Evolutionary conservation across 208 protist genomes (phyloP).

Genomic region (Endotrypanum monterogeii): DNA sequence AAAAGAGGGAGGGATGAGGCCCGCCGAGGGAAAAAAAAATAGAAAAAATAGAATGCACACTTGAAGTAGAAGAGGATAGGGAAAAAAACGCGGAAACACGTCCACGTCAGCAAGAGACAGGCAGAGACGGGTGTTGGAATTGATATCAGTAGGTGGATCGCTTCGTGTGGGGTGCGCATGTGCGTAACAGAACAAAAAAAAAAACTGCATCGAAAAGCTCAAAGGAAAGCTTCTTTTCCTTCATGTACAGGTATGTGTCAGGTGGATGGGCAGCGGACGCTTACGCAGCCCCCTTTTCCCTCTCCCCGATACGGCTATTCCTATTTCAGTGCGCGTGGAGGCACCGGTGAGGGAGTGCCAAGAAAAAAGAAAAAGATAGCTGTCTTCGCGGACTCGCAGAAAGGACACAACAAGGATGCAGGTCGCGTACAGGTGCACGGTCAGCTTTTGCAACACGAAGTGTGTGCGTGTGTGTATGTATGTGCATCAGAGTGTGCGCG

Average conservation of each 20-base stretch:
- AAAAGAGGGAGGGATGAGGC: no score
- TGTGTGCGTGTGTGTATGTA: no score
- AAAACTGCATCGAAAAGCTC: background rate
- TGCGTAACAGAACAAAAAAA: no score
- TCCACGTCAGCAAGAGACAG: background rate
- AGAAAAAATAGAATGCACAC: no score
- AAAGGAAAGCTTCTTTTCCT: background rate
- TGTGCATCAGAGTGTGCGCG: no score
- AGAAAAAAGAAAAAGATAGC: background rate
- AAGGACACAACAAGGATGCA: background rate
- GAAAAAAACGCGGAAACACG: background rate
- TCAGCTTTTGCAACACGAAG: no score
- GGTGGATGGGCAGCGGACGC: background rate
- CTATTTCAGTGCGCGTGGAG: background rate
- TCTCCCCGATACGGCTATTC: background rate
- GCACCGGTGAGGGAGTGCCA: background rate
- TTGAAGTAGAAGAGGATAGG: no score
- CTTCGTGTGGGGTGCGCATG: background rate
- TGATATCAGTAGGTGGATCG: background rate
- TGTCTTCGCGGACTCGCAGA: background rate
- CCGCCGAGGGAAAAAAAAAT: no score
- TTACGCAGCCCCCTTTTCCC: background rate
- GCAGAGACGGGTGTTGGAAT: background rate
- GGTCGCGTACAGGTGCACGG: background rate
- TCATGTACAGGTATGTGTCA: background rate